Conservation (phyloP, 2,329 filamentous ascomycete species). For the Ophiocordyceps camponoti-saundersi region DNA sequence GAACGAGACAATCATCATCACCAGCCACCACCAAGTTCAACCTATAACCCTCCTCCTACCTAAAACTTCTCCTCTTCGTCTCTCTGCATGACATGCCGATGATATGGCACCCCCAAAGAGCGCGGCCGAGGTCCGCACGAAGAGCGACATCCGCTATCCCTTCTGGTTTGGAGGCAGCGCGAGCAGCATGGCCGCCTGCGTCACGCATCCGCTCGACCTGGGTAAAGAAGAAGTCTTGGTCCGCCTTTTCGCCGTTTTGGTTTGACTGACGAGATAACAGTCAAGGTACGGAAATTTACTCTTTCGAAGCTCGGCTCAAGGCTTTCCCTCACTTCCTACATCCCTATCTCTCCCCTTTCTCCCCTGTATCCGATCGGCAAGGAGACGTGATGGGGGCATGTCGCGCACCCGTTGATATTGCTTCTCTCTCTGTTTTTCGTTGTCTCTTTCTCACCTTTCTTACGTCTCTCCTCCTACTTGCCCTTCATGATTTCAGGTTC, state of each 20-base stretch:
- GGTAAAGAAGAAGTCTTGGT: slow-evolving; percentile 38
- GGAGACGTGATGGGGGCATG: no score
- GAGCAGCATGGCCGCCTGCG: slow-evolving; percentile 75
- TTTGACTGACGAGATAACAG: slow-evolving; percentile 1
- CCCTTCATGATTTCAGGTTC: slow-evolving; percentile 38
- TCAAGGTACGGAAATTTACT: slow-evolving; percentile 4
- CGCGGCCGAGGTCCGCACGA: not conserved
- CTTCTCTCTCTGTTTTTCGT: no score
- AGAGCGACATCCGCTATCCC: slow-evolving; percentile 38
- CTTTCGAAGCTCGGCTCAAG: not conserved
- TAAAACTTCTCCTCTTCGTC: no score
- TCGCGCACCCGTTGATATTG: no score
- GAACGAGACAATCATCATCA: not conserved
- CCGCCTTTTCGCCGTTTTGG: not conserved
- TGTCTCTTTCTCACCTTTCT: no score
- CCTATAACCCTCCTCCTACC: no score
- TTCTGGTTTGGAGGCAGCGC: slow-evolving; percentile 97
- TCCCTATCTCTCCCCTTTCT: not conserved
- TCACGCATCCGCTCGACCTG: slow-evolving; percentile 87
- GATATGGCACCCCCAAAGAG: no score
- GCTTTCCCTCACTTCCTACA: not conserved
- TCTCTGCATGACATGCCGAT: not conserved
- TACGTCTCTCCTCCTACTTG: not conserved
- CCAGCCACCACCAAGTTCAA: no score
- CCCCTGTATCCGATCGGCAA: not conserved